Percentiles rank a stretch among this genome's conserved stretches.
These are phyloP conservation scores for Rhizodiscina lignyota DNA, from an alignment of 495 filamentous ascomycete species.

Conservation along the genomic window DNA sequence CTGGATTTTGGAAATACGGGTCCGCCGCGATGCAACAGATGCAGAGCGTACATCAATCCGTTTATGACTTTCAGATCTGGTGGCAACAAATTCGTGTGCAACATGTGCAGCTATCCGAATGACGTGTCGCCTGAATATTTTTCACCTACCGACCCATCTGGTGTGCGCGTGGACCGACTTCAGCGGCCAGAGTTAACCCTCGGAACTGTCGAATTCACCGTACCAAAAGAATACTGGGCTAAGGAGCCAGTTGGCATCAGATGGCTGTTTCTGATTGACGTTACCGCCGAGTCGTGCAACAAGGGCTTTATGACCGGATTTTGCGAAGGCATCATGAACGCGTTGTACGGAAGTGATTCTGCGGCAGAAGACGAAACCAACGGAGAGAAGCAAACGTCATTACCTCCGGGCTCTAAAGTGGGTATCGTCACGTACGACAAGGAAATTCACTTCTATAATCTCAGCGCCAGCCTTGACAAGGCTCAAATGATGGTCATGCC, in stretches of 20 bases:
- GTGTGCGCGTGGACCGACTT: conserved; percentile 71
- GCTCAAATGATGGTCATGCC: conserved; percentile 99
- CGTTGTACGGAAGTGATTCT: conserved; percentile 53
- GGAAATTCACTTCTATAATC: conserved; percentile 94
- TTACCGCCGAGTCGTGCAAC: conserved; percentile 74
- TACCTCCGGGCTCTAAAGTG: conserved; percentile 70
- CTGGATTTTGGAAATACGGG: conserved; percentile 89
- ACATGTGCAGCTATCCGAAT: conserved; percentile 95
- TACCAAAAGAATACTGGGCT: conserved; percentile 97
- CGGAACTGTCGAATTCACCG: conserved; percentile 88
- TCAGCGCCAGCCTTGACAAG: conserved; percentile 63
- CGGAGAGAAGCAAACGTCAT: conserved; percentile 27
- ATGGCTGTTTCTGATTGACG: conserved; percentile 86
- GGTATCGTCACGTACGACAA: conserved; percentile 93
- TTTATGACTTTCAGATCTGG: conserved; percentile 95
- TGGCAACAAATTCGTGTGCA: conserved; percentile 93
- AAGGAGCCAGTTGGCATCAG: conserved; percentile 80
- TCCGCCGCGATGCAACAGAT: conserved; percentile 83
- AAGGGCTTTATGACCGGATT: conserved; percentile 82
- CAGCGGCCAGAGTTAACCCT: conserved; percentile 78
- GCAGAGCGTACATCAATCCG: conserved; percentile 93
- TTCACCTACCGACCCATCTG: conserved; percentile 72
- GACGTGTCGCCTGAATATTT: conserved; percentile 90
- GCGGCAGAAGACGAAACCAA: conserved; percentile 39
- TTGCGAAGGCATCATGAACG: conserved; percentile 71